Base-by-base conservation (phyloP, 179 eudicot genomes). In the Corrigiola litoralis region DNA sequence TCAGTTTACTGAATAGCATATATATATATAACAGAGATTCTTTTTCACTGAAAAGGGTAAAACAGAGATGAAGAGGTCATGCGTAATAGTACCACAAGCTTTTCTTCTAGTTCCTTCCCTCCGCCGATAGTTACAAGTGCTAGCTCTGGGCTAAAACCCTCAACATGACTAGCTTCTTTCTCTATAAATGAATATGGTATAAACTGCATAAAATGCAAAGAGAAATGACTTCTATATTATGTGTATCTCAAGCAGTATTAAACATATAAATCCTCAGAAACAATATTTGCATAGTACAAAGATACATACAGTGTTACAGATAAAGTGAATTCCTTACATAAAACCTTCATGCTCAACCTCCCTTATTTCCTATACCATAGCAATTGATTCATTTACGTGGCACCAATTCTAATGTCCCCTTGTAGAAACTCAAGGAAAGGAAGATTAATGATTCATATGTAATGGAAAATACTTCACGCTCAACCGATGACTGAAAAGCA, bases 101-200 rank as follows among this genome's bases (percentile, higher is more conserved):
- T 90, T 85, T 94, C 99, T 82, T 94, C 99, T 64, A 94, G 97
- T 75, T 91, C 91, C 80, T 90, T 94, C 60, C 99, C 99, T 65
- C 99, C 99, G 67, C 99, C 99, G 71, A 94, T 70, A 31, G 99
- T 94, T 71, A 94, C 99, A 64, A 94, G 80, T 25, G 99, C 99
- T 80, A 94, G 71, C 69, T 94, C 99, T 42, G 99, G 99, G 77
- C 95, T 94, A 73, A 94, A 94, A 36, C 99, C 99, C 76, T 90
- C 92, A 75, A 94, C 99, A 78, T 94, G 99, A 68, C 97, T 90
- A 34, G 99, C 99, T 82, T 94, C 97, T 81, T 94, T 94, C 87
- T 90, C 97, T 63, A 94, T 90, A 68, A 94, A 94, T 38, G 99
- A 94, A 67, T 88, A 88, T 11, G 99, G 99, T 80, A 94, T 94